Conservation (phyloP, 331 rosid genomes). For the Cucumis variabilis region DNA sequence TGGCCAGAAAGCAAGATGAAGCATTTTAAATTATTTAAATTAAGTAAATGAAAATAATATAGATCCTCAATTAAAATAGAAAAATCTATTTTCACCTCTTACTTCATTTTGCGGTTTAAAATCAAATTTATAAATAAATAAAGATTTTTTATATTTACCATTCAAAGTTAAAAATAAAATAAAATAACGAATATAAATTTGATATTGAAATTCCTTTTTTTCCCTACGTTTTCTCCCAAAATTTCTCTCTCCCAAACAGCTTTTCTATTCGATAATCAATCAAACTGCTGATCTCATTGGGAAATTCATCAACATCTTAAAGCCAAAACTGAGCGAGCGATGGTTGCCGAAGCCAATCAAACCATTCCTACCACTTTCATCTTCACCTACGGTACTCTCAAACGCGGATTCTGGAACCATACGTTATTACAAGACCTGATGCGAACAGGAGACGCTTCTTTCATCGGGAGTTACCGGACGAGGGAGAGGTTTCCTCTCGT, state of each 20-base stretch:
- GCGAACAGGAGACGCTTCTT: conserved; percentile 64
- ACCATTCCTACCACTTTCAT: conserved; percentile 34
- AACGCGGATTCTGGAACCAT: conserved; percentile 74
- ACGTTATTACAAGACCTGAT: conserved; percentile 66
- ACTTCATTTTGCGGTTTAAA: not conserved
- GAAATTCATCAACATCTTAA: not conserved
- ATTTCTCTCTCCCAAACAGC: not conserved
- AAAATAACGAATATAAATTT: not conserved
- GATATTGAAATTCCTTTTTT: not conserved
- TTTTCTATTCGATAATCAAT: not conserved
- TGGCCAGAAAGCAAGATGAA: not conserved
- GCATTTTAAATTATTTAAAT: not conserved
- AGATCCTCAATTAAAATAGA: not conserved
- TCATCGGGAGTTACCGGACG: conserved; percentile 60
- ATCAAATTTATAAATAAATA: not conserved
- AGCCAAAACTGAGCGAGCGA: not conserved
- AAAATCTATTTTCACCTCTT: conserved; percentile 14
- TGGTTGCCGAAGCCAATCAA: conserved; percentile 31
- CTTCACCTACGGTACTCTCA: conserved; percentile 79
- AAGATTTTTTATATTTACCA: not conserved
- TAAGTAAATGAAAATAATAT: not conserved
- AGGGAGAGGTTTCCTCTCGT: conserved; percentile 59
- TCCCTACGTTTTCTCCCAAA: not conserved
- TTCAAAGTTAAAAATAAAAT: not conserved
- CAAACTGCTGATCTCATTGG: not conserved